Conservation (phyloP, 441 rosid species). For the Cnidoscolus chayamansa region DNA sequence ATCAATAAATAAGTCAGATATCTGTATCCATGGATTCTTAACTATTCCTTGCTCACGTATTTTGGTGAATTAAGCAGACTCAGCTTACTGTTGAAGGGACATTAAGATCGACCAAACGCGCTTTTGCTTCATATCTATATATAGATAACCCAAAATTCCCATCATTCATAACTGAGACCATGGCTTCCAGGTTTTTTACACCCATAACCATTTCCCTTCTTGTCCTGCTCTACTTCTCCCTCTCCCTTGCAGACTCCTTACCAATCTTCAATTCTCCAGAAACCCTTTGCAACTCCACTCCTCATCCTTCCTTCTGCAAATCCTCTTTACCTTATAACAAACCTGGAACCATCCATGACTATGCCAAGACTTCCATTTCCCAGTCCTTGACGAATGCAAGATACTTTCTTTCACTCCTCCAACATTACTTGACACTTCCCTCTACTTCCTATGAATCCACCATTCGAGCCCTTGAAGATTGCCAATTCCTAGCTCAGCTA, state of each 20-base stretch:
- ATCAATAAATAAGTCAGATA: too few species aligned
- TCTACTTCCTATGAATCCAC: conserved; percentile 14
- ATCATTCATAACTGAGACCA: not conserved
- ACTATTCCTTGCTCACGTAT: too few species aligned
- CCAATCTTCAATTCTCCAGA: conserved; percentile 16
- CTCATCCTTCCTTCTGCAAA: conserved; percentile 32
- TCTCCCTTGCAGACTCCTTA: not conserved
- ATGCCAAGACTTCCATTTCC: conserved; percentile 24
- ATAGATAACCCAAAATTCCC: too few species aligned
- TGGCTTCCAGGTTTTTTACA: conserved; percentile 19
- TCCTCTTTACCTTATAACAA: conserved; percentile 23
- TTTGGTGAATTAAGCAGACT: too few species aligned
- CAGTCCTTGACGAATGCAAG: conserved; percentile 31
- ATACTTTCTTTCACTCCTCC: conserved; percentile 22
- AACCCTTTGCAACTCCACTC: conserved; percentile 35
- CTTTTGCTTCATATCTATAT: too few species aligned
- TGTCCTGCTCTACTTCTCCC: conserved; percentile 7
- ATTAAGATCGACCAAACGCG: too few species aligned
- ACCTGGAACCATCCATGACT: conserved; percentile 25
- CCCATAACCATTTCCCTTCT: not conserved
- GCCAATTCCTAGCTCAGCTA: conserved; percentile 31
- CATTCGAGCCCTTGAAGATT: conserved; percentile 44
- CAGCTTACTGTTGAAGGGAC: too few species aligned
- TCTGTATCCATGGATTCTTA: too few species aligned
- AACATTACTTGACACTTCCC: conserved; percentile 15